Base-by-base conservation (phyloP, 1,284 basidiomycete genomes). In the Meira miltonrushii region DNA sequence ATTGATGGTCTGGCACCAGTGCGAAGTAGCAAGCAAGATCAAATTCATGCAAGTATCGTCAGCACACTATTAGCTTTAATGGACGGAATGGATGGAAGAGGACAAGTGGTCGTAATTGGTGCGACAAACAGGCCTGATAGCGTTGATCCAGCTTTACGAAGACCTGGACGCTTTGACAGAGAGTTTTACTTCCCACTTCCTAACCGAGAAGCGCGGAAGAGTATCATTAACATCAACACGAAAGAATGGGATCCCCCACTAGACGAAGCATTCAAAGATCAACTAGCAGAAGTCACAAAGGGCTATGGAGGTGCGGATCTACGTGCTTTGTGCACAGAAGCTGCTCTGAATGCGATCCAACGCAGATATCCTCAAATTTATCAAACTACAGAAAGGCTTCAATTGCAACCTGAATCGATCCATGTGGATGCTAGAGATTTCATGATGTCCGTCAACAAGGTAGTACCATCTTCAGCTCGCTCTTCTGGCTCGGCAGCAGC, bases 171-270 rank as follows among this genome's bases (percentile, higher is more conserved):
- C 60, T 99, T 99, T 75, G 95, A 99, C 79, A 83, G 95, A 64
- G 95, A 99, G 79, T 98, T 99, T 79, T 98, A 96, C 81, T 98
- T 99, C 80, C 89, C 91, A 0, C 80, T 99, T 28, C 95, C 95
- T 0, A 86, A 86, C 33, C 77, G 88, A 13, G 87, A 88, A 37
- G 95, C 92, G 2, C 81, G 95, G 58, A 86, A 89, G 76, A 88
- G 87, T 79, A 98, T 98, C 70, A 81, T 99, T 71, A 81, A 84
- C 19, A 97, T 98, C 72, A 92, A 96, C 84, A 97, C 94, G 19
- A 84, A 81, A 64, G 86, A 86, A 48, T 98, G 95, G 95, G 84
- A 86, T 8, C 92, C 91, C 0, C 92, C 89, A 84, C 84, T 88
- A 1, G 84, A 81, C 5, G 79, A 83, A 54, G 82, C 82, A 64